These are phyloP conservation scores for Schizophyllum commune DNA, from an alignment of 1,284 basidiomycete genomes.

Conservation along the genomic window DNA sequence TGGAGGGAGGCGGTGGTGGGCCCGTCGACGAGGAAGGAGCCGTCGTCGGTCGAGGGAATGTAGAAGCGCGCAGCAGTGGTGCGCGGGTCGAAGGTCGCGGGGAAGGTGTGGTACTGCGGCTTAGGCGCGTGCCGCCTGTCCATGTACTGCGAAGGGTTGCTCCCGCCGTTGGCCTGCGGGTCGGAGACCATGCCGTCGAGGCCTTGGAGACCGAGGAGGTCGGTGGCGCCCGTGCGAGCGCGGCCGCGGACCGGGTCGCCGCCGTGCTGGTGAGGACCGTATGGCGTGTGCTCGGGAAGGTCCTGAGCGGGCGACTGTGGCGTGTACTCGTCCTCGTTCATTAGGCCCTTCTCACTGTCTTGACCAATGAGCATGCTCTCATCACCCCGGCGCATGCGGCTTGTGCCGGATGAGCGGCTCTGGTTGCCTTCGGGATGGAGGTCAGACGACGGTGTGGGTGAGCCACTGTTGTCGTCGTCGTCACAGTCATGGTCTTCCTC, in stretches of 20 bases:
- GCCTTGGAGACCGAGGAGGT: constrained; percentile 51
- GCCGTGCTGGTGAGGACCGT: constrained; percentile 17
- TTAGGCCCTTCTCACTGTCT: constrained; percentile 17
- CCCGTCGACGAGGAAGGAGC: constrained; percentile 38
- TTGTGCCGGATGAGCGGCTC: constrained; percentile 23
- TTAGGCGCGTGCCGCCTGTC: constrained; percentile 8
- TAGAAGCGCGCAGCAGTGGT: neutral
- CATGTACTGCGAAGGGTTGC: constrained; percentile 3
- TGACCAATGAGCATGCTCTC: constrained; percentile 41
- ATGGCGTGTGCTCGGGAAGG: constrained; percentile 20
- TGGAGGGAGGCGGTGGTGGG: constrained; percentile 50
- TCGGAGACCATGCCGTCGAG: constrained; percentile 47
- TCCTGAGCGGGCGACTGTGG: constrained; percentile 53
- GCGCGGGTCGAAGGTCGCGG: neutral
- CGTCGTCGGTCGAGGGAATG: neutral
- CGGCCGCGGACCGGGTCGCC: constrained; percentile 17
- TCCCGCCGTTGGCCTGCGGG: constrained; percentile 27
- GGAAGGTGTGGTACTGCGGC: neutral
- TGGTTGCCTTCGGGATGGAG: constrained; percentile 40
- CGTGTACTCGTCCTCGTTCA: constrained; percentile 50
- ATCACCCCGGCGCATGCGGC: constrained; percentile 30
- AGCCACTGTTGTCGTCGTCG: constrained; percentile 23
- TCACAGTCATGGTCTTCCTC: constrained; percentile 60
- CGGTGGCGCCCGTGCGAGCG: constrained; percentile 43
- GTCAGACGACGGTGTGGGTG: constrained; percentile 52